Evolutionary conservation across 2,329 filamentous ascomycete species (phyloP).

Genomic region (Myriosclerotinia scirpicola): DNA sequence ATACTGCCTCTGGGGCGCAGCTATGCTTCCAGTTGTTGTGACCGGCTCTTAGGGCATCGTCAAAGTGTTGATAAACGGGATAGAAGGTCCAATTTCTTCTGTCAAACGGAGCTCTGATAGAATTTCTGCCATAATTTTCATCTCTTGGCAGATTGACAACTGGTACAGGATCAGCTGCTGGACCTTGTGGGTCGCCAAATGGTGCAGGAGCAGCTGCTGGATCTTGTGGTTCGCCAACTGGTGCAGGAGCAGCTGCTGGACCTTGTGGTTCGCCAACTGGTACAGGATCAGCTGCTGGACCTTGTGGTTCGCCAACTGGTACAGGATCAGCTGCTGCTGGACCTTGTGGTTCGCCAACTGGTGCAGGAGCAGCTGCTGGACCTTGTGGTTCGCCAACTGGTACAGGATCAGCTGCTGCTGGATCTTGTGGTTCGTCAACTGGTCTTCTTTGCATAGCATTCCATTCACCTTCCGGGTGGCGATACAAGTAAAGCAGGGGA

Average conservation of each 20-base stretch:
- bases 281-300: neutral
- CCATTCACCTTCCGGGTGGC: neutral
- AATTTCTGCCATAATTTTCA: conserved; percentile 3
- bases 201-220: too few relatives aligned
- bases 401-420: neutral
- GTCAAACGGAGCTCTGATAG: neutral
- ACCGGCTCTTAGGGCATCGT: neutral
- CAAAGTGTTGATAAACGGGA: neutral
- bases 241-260: neutral
- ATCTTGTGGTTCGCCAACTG: neutral
- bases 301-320: neutral
- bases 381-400: neutral
- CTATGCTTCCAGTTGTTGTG: neutral
- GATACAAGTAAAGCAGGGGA: neutral
- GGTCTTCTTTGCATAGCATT: neutral
- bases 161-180: neutral
- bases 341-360: too few relatives aligned
- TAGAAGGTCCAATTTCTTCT: neutral
- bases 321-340: too few relatives aligned
- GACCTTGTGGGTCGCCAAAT: neutral
- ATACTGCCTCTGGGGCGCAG: conserved; percentile 3
- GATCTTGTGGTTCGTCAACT: neutral
- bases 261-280: neutral
- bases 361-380: neutral
- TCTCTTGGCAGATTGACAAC: neutral